Evolutionary conservation across 768 basidiomycete species (phyloP).

Genomic region (Suillus cothurnatus): DNA sequence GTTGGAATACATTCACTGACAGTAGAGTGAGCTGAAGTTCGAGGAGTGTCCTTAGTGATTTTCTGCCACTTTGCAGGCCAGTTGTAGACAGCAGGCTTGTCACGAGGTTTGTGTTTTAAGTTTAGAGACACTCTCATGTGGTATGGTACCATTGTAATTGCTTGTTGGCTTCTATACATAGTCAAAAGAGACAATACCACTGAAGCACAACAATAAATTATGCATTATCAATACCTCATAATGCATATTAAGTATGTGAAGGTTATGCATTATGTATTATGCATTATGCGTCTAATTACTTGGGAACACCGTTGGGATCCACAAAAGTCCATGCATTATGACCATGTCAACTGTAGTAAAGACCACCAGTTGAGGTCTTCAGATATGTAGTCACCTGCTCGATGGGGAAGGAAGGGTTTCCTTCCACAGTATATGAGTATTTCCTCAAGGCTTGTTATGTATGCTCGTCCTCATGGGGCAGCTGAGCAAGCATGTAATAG

Average conservation of each 20-base stretch:
- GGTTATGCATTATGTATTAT: too few relatives aligned
- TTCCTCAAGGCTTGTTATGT: too few relatives aligned
- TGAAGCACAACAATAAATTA: neutral
- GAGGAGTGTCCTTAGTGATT: too few relatives aligned
- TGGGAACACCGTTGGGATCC: neutral
- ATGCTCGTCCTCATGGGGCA: too few relatives aligned
- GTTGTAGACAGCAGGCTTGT: neutral
- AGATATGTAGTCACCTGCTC: too few relatives aligned
- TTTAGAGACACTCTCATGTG: neutral
- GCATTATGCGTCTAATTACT: neutral
- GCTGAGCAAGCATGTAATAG: too few relatives aligned
- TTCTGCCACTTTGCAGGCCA: too few relatives aligned
- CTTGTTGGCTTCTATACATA: neutral
- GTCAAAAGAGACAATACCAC: neutral
- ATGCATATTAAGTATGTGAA: neutral
- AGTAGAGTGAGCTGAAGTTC: too few relatives aligned
- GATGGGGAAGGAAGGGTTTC: too few relatives aligned
- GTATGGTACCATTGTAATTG: neutral
- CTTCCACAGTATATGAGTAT: too few relatives aligned
- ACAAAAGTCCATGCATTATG: neutral
- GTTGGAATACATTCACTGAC: too few relatives aligned
- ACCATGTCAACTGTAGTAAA: neutral
- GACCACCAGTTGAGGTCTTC: too few relatives aligned
- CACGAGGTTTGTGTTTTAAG: constrained; percentile 5
- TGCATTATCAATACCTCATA: neutral